These are phyloP conservation scores for Calonectria pseudoreteaudii DNA, from an alignment of 2,329 filamentous ascomycete genomes.

Conservation along the genomic window DNA sequence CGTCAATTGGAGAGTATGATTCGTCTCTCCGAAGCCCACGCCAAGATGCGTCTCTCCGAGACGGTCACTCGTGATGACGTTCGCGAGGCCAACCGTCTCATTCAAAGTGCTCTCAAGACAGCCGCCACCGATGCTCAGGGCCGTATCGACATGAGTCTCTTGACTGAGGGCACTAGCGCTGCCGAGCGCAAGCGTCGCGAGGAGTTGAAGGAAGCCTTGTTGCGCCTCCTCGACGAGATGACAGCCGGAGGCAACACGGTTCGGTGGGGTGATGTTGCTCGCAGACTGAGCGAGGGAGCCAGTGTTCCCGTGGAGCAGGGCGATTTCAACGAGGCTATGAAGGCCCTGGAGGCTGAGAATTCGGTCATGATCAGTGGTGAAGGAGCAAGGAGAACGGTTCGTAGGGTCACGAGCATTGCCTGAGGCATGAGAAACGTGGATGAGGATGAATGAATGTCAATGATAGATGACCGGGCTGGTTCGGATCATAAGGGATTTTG, in stretches of 20 bases:
- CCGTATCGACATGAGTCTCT: slow-evolving; percentile 94
- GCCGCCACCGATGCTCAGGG: slow-evolving; percentile 95
- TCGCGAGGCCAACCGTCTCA: slow-evolving; percentile 89
- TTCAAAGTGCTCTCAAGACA: slow-evolving; percentile 94
- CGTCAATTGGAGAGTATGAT: slow-evolving; percentile 99
- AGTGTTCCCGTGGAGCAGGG: slow-evolving; percentile 78
- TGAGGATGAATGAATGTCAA: slow-evolving; percentile 33
- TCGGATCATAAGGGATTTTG: slow-evolving; percentile 26
- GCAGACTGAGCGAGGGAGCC: slow-evolving; percentile 77
- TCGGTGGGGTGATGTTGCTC: slow-evolving; percentile 82
- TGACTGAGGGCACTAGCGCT: slow-evolving; percentile 93
- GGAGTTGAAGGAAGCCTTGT: slow-evolving; percentile 84
- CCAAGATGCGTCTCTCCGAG: slow-evolving; percentile 90
- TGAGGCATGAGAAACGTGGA: slow-evolving; percentile 21
- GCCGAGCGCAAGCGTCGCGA: slow-evolving; percentile 85
- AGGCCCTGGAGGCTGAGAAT: slow-evolving; percentile 86
- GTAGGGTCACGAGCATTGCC: slow-evolving; percentile 70
- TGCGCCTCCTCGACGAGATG: slow-evolving; percentile 84
- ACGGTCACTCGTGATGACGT: slow-evolving; percentile 87
- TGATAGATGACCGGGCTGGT: slow-evolving; percentile 34
- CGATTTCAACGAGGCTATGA: slow-evolving; percentile 87
- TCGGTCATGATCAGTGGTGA: slow-evolving; percentile 84
- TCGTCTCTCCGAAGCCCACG: slow-evolving; percentile 93
- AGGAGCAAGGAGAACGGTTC: slow-evolving; percentile 83
- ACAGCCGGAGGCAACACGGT: slow-evolving; percentile 75